Conservation (phyloP, 306 rosid species). For the Alnus glutinosa region DNA sequence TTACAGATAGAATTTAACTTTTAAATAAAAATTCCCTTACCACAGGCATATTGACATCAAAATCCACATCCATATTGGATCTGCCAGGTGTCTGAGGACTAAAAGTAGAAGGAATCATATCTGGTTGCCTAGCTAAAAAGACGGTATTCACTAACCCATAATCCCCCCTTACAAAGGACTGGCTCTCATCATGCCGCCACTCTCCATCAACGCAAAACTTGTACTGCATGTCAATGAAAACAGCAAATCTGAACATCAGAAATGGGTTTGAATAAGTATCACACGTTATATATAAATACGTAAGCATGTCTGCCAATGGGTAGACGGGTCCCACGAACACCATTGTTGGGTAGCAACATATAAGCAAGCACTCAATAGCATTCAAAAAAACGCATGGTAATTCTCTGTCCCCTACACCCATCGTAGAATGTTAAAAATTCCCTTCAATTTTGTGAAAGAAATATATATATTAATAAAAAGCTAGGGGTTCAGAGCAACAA, state of each 20-base stretch:
- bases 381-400: background rate
- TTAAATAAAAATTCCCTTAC: too few relatives aligned
- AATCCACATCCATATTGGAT: conserved; percentile 63
- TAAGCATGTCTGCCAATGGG: conserved; percentile 10
- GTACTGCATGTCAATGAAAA: conserved; percentile 54
- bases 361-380: background rate
- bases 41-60: too few relatives aligned
- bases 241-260: conserved; percentile 33
- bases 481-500: background rate
- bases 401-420: background rate
- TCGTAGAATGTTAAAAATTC: background rate
- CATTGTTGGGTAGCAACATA: background rate
- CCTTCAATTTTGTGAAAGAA: background rate
- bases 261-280: conserved; percentile 8
- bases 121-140: conserved; percentile 48
- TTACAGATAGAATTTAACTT: background rate
- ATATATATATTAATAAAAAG: background rate
- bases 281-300: conserved; percentile 8
- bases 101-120: conserved; percentile 39
- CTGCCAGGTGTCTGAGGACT: conserved; percentile 54
- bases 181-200: conserved; percentile 82
- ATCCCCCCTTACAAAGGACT: conserved; percentile 53
- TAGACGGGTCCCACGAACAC: background rate
- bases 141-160: conserved; percentile 72
- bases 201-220: conserved; percentile 82